Evolutionary conservation across 1,284 basidiomycete genomes (phyloP), one percentile per base, ranked within the genome.

Genomic region (Bjerkandera adusta): DNA sequence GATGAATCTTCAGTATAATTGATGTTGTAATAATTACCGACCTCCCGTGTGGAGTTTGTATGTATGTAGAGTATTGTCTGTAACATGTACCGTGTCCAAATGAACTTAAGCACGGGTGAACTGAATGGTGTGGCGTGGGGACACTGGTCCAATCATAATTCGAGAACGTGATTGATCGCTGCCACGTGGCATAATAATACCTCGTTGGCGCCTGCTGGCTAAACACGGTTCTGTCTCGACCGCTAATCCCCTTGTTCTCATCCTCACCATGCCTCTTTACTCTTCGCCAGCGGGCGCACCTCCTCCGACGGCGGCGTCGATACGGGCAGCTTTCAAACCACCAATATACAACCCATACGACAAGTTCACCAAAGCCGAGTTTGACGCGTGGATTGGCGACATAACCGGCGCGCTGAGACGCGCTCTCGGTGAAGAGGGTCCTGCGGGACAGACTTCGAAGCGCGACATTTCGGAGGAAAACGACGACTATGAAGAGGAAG

Each of bases 341-440:
- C 82, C 82, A n/a, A 74, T 84, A 42, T 63, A 75, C 47, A 84
- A 84, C 54, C 83, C 83, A 2, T 86, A 79, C 59, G 81, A 85
- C 62, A 83, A 81, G 59, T 83, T 85, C 62, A 72, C 80, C 4
- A 73, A 80, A 59, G 64, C 70, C 2, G 76, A 85, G 52, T 85
- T 85, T 57, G 81, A 85, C 69, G 68, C 70, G 58, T 85, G 79
- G 77, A 83, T 86, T 57, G 73, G 69, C 52, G 79, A 72, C 56
- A 75, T 86, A 38, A 85, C 80, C 1, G 64, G 71, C 50, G 67
- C 74, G 43, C 63, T 86, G 21, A 71, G 71, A 49, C 68, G 65
- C 36, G 83, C 81, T 26, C 65, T 85, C 6, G 76, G 77, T 1
- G 70, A 73, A 39, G 68, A 68, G 29, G 57, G 65, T n/a, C 49